Evolutionary conservation across 495 filamentous ascomycete species (phyloP), one percentile per base, ranked within the genome.

Genomic region (Aspergillus egyptiacus): DNA sequence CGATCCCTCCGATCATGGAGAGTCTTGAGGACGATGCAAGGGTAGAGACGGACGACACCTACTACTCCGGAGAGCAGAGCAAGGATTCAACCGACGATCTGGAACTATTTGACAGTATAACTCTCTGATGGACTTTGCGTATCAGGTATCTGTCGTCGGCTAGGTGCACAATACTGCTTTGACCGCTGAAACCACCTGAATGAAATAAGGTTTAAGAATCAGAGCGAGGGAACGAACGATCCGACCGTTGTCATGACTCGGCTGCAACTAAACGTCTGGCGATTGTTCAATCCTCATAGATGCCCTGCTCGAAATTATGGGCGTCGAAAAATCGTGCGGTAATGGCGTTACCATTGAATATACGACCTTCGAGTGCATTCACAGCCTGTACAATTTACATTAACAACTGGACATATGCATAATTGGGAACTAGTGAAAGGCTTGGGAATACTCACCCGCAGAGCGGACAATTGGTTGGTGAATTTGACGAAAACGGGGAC

Each of bases 401-500:
- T 10, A 54, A 20, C 53, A 30, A 23, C n/a, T n/a, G 23, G 18
- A 35, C 14, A 54, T 18, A 15, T 15, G 18, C 10, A 46, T 28
- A 19, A 24, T 4, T 5, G 36, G 24, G 11, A 23, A 25, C 3
- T 27, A 25, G 2, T 20, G 6, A 25, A 19, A 31, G 20, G 18
- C 2, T 14, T 14, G 25, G 35, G 15, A 20, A 35, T 17, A 75
- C 82, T 66, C 71, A 91, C 88, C 69, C 87, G 76, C 48, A 96
- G 59, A 33, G 89, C 93, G 33, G 83, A 88, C 39, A 96, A 65
- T 57, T 79, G 77, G 51, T 81, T 84, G 0, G 83, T 87, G 60
- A 97, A 98, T 66, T 91, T 86, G 56, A 98, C 86, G 68, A 93
- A 98, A 13, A 97, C 91, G 15, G 80, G 78, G 5, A 77, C 66